These are phyloP conservation scores for Conticribra weissflogii DNA, from an alignment of 108 stramenopile species.

Conservation along the genomic window DNA sequence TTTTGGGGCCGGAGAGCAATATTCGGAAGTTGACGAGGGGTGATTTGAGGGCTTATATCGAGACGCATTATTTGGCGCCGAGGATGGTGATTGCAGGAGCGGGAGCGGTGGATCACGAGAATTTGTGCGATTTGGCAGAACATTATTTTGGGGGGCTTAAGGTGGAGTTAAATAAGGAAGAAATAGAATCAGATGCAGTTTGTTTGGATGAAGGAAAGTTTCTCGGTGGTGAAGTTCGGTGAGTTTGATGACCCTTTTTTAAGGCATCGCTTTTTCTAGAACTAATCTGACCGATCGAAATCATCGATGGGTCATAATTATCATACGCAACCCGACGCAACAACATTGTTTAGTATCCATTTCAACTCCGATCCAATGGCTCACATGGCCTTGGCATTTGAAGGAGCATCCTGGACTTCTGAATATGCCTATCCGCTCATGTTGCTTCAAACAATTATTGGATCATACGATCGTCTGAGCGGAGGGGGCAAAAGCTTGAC, in stretches of 20 bases:
- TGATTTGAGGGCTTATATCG: slow-evolving; percentile 90
- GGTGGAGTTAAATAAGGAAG: slow-evolving; percentile 57
- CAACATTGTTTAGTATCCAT: slow-evolving; percentile 54
- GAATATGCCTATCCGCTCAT: slow-evolving; percentile 98
- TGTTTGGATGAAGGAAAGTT: slow-evolving; percentile 94
- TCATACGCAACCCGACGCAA: neutral
- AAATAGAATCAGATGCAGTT: slow-evolving; percentile 69
- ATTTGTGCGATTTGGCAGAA: slow-evolving; percentile 88
- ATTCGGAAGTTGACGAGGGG: slow-evolving; percentile 82
- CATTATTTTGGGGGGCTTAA: slow-evolving; percentile 92
- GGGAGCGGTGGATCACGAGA: slow-evolving; percentile 92
- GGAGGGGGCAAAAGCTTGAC: slow-evolving; percentile 93
- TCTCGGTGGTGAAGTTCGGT: slow-evolving; percentile 93
- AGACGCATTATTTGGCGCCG: slow-evolving; percentile 98
- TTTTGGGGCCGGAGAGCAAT: slow-evolving; percentile 96
- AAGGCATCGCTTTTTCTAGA: too few species aligned
- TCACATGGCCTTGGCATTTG: slow-evolving; percentile 96
- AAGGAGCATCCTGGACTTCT: slow-evolving; percentile 97
- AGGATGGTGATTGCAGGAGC: slow-evolving; percentile 98
- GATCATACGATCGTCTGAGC: slow-evolving; percentile 91
- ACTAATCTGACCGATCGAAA: too few species aligned
- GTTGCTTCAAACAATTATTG: slow-evolving; percentile 97
- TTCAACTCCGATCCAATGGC: slow-evolving; percentile 92
- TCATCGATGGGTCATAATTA: too few species aligned
- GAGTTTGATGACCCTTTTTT: slow-evolving; percentile 12